phyloP scores from a whole-genome alignment of 2,329 filamentous ascomycete genomes.

The Talaromyces albobiverticillius region DNA sequence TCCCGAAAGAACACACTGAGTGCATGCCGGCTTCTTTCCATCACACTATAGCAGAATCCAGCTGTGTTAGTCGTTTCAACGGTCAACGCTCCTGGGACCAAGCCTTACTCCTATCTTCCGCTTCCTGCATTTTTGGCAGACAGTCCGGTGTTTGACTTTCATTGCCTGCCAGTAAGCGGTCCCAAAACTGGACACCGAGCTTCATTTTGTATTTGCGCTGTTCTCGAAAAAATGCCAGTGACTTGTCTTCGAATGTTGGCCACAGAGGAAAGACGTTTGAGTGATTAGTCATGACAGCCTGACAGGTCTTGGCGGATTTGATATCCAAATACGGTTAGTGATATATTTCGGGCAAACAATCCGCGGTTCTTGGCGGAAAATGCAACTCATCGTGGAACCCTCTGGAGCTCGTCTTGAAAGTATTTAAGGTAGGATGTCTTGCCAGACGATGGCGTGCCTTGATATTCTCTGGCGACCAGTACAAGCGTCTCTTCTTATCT shows the following conservation, averaged over 20 bases:
- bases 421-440: too few species aligned
- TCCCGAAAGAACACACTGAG: constrained; percentile 23
- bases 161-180: constrained; percentile 7
- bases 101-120: constrained; percentile 21
- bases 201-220: neutral
- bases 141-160: constrained; percentile 18
- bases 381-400: too few species aligned
- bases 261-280: too few species aligned
- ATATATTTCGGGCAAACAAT: too few species aligned
- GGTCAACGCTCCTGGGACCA: neutral
- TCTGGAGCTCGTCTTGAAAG: too few species aligned
- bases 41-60: constrained; percentile 20
- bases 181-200: neutral
- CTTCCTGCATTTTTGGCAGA: constrained; percentile 20
- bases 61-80: neutral
- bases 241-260: neutral
- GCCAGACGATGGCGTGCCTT: too few species aligned
- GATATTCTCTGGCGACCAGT: neutral
- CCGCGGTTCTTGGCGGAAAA: too few species aligned
- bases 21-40: constrained; percentile 25
- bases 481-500: neutral
- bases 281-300: neutral
- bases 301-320: neutral
- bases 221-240: neutral
- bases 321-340: neutral